Evolutionary conservation across 495 filamentous ascomycete genomes (phyloP).

Genomic region (Glonium stellatum): DNA sequence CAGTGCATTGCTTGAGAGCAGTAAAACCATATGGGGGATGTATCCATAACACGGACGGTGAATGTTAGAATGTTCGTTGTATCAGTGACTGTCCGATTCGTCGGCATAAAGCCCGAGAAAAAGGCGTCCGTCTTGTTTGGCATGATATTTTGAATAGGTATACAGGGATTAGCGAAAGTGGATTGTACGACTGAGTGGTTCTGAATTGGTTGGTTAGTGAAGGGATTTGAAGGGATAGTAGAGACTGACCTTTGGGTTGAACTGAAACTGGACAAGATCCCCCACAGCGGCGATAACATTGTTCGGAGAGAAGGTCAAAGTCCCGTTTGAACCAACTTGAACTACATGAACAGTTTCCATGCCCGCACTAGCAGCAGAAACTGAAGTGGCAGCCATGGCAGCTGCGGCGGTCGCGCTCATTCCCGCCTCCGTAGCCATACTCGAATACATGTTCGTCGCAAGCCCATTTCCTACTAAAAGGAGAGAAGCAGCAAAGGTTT

Average conservation of each 20-base stretch:
- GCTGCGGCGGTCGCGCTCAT: not conserved
- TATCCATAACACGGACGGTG: constrained; percentile 37
- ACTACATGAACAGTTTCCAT: constrained; percentile 25
- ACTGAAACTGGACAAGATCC: constrained; percentile 49
- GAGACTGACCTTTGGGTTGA: constrained; percentile 39
- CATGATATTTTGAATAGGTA: constrained; percentile 27
- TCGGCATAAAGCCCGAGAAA: constrained; percentile 37
- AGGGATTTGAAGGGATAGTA: not conserved
- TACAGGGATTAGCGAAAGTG: constrained; percentile 40
- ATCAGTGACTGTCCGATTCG: constrained; percentile 4
- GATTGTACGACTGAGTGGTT: constrained; percentile 46
- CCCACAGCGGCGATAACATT: constrained; percentile 39
- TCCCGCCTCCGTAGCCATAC: not conserved
- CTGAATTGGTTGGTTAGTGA: constrained; percentile 19
- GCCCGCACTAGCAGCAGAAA: constrained; percentile 2
- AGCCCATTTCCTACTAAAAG: constrained; percentile 12
- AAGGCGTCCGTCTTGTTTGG: constrained; percentile 32
- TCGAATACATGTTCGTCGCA: constrained; percentile 8
- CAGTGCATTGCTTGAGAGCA: constrained; percentile 39
- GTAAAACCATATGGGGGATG: constrained; percentile 39
- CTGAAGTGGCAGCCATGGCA: not conserved
- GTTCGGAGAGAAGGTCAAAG: constrained; percentile 35
- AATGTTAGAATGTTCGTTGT: constrained; percentile 16
- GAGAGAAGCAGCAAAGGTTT: constrained; percentile 16
- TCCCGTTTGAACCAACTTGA: constrained; percentile 28